Base-by-base conservation (phyloP, 2,329 filamentous ascomycete genomes). In the Aspergillus texensis region DNA sequence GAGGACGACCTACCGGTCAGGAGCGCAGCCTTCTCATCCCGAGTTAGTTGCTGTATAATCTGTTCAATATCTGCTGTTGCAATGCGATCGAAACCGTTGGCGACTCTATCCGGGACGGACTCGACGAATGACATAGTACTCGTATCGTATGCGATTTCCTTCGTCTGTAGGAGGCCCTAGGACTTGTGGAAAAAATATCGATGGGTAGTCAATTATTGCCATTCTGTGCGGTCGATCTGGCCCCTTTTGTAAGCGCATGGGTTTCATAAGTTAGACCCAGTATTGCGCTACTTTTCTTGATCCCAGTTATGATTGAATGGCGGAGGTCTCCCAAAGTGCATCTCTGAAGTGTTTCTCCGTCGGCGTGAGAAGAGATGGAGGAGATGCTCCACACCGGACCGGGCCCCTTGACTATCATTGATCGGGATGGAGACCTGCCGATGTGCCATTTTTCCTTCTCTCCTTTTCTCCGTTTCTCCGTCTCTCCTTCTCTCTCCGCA, bases 11-110 rank as follows among this genome's bases (percentile, higher is more conserved):
- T 67, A 78, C 76, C 76, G 55, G 75, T 70, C 52, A 73, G 72
- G 16, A 77, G 69, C 34, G 71, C 65, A 66, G 85, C 84, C 78
- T 89, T 89, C 71, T 89, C 86, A 62, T 86, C 83, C 45, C 85
- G 71, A 12, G 81, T 85, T 34, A 89, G 73, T 63, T 78, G 77
- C 41, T 79, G 77, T 39, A 88, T 71, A 70, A 87, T 85, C 68
- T 83, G 79, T 65, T 78, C 76, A 19, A 78, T 68, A 58, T 78
- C 72, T 41, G 61, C 61, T 1, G 30, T 59, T 19, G 30, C 61
- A 5, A 62, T 59, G 4, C 57, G 48, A 16, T 46, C 39, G 24
- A 62, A 62, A n/a, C 46, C 28, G 26, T 48, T 54, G 46, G 57
- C 39, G 2, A 26, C 55, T 48, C 28, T 50, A 11, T 26, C 46